Evolutionary conservation across 768 basidiomycete species (phyloP), one percentile per base, ranked within the genome.

Genomic region (Termitomyces sp.): DNA sequence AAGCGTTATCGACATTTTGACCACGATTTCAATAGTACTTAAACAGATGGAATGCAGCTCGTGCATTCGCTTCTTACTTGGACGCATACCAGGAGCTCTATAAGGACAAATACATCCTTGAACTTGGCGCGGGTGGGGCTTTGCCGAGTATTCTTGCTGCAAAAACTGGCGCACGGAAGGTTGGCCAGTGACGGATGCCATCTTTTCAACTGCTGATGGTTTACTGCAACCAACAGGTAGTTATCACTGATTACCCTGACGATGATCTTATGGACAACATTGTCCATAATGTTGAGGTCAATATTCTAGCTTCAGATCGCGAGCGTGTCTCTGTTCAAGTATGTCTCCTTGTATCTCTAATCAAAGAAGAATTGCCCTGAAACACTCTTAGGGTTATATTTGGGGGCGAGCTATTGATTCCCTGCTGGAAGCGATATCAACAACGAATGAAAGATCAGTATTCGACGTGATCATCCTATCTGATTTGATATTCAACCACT

Each of bases 211-310:
- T 42, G 12, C 3, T 9, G 43, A 46, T 11, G 20, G 8, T 9
- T 45, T n/a, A 48, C 32, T 17, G 11, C 10, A 36, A 14, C 5
- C 47, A 32, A 12, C 66, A 93, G 91, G 86, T 88, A 2, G 83
- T 97, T 3, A 74, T 95, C 51, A 97, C 97, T 0, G 97, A 99
- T 73, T 98, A 98, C 71, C 96, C 96, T 0, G 96, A 98, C 63
- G 67, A 77, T 2, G 71, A 79, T 11, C 81, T 98, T 34, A 72
- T 98, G 31, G 78, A 88, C 2, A 98, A 98, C 70, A 79, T 98
- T 36, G 68, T 73, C 5, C 71, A 81, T 56, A 98, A 98, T 68
- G 82, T 92, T 0, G 68, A 74, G 4, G 64, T 69, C 14, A 97
- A 97, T 67, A 57, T 88, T 3, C 64, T 43, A 0, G 70, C 74